Evolutionary conservation across 225 moss, liverwort and hornwort genomes (phyloP), one percentile per base, ranked within the genome.

Genomic region (Sphagnum contortum): DNA sequence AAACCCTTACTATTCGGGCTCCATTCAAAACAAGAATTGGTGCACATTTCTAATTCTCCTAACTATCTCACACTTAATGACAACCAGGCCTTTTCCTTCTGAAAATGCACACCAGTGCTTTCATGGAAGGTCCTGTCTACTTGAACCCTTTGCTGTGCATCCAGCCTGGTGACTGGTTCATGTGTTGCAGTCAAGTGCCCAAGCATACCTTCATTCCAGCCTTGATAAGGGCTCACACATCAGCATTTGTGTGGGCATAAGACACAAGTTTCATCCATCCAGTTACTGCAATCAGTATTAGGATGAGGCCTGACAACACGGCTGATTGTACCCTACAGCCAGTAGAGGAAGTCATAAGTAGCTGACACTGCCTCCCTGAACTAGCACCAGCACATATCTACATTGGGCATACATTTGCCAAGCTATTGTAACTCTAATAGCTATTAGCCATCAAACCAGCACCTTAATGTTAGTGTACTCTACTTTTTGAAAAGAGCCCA

Each of bases 241-340:
- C 90, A 62, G 49, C 71, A 52, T 88, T 91, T 12, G 85, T 71
- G 64, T 91, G 90, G n/a, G 88, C 90, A 73, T 88, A 91, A 4
- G 90, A 91, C 44, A 91, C 70, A 61, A 91, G 85, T 75, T 91
- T 91, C 90, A 91, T 91, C 88, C 85, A 88, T 50, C 71, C 77
- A 52, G 79, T 80, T 12, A 91, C 81, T 58, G 87, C 72, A n/a
- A 88, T 61, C 64, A 91, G 72, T 45, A 74, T 83, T 62, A 91
- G 79, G 45, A 85, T 63, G 60, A 91, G 70, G 10, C 90, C 87
- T 61, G 87, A 79, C 11, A 79, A 72, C 59, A 91, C 48, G 50
- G 83, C 88, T 57, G 90, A 91, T 70, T 91, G 83, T 61, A 83
- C 85, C 79, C 88, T 90, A 82, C 71, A 75, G 51, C 14, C 63